These are phyloP conservation scores for Gentiana dahurica DNA, from an alignment of 257 asterid genomes.

Conservation along the genomic window DNA sequence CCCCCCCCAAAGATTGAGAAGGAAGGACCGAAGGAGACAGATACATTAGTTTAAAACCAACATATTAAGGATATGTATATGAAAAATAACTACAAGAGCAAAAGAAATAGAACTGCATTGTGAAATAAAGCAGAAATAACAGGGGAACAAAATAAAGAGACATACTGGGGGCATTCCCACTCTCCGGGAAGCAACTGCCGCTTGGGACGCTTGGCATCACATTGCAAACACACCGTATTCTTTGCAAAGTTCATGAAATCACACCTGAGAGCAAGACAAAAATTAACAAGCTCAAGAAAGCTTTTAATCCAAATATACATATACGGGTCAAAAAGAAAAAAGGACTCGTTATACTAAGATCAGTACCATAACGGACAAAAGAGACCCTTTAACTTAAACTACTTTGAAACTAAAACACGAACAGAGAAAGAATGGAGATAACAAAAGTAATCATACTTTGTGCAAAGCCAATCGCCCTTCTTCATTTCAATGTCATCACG, in stretches of 20 bases:
- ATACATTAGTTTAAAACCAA: too few relatives aligned
- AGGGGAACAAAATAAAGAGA: constrained; percentile 3
- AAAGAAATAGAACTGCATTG: background rate
- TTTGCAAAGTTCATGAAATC: constrained; percentile 95
- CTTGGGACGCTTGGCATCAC: constrained; percentile 97
- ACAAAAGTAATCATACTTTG: constrained; percentile 47
- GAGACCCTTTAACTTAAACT: background rate
- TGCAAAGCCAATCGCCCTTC: constrained; percentile 97
- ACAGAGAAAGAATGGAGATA: background rate
- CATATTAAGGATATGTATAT: too few relatives aligned
- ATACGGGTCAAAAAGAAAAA: too few relatives aligned
- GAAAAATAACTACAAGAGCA: background rate
- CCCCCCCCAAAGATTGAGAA: too few relatives aligned
- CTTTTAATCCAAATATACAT: too few relatives aligned
- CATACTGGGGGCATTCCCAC: constrained; percentile 97
- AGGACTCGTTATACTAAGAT: too few relatives aligned
- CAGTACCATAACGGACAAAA: too few relatives aligned
- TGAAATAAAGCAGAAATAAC: background rate
- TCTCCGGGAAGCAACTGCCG: constrained; percentile 98
- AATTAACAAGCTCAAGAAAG: background rate
- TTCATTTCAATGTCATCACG: constrained; percentile 92
- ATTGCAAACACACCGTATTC: constrained; percentile 80
- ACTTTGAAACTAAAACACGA: background rate
- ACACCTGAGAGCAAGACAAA: constrained; percentile 45
- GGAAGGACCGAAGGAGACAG: too few relatives aligned